Conservation (phyloP, 768 basidiomycete species). For the Tulasnella sp. region DNA sequence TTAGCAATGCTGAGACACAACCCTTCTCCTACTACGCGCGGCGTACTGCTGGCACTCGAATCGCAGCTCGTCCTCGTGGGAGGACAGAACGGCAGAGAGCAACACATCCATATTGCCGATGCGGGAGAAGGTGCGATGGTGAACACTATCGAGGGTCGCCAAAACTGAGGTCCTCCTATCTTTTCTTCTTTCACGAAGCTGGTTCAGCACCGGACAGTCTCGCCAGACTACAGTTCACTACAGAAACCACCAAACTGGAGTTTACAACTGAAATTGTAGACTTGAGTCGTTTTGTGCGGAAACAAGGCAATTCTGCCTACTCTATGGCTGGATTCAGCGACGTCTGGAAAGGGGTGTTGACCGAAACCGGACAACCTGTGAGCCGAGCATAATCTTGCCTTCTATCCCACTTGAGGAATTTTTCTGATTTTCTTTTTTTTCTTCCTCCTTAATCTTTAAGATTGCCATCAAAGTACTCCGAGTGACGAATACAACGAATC, state of each 20-base stretch:
- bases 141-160: too few species aligned
- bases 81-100: not conserved
- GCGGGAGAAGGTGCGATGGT: not conserved
- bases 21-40: not conserved
- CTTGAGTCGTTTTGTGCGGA: too few species aligned
- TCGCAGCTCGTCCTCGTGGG: not conserved
- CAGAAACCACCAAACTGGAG: not conserved
- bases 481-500: not conserved
- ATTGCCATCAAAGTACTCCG: constrained; percentile 11
- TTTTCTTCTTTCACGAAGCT: not conserved
- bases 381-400: too few species aligned
- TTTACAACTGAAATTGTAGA: not conserved
- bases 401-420: too few species aligned
- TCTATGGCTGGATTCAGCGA: too few species aligned
- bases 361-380: too few species aligned
- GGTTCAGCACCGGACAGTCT: not conserved
- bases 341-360: too few species aligned
- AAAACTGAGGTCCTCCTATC: not conserved
- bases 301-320: too few species aligned
- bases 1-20: not conserved
- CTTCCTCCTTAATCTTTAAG: not conserved
- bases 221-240: not conserved
- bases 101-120: not conserved
- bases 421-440: too few species aligned
- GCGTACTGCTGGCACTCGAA: not conserved